Evolutionary conservation across 2,329 filamentous ascomycete genomes (phyloP).

Genomic region (Botrytis fabae): DNA sequence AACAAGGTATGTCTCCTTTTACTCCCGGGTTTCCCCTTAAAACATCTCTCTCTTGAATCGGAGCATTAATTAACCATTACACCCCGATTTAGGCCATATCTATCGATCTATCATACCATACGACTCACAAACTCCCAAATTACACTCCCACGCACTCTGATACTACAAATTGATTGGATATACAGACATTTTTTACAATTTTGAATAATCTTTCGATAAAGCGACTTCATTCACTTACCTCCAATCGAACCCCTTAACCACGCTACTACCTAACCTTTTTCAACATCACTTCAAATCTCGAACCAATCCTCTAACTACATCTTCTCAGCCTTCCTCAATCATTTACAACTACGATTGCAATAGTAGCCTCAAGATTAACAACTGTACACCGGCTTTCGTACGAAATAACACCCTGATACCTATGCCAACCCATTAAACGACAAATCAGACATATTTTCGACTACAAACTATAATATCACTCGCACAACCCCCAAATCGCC

Average conservation of each 20-base stretch:
- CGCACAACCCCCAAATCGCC: not conserved
- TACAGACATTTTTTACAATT: not conserved
- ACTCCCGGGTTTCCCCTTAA: not conserved
- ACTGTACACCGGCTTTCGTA: no score
- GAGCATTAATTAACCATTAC: not conserved
- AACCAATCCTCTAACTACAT: not conserved
- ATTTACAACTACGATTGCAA: not conserved
- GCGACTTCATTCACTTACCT: slow-evolving; percentile 5
- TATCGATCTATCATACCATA: not conserved
- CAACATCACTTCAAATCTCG: not conserved
- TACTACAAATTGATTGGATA: not conserved
- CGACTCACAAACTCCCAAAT: not conserved
- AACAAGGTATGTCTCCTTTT: not conserved
- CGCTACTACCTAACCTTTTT: not conserved
- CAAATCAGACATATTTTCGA: not conserved
- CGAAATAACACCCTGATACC: not conserved
- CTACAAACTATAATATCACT: not conserved
- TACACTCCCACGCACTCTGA: not conserved
- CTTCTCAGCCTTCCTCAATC: not conserved
- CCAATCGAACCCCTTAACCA: slow-evolving; percentile 13
- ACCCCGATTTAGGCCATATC: not conserved
- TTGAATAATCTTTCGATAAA: not conserved
- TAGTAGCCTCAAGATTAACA: not conserved
- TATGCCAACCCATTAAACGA: not conserved
- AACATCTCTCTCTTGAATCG: not conserved